phyloP scores from a whole-genome alignment of 116 monocot genomes.

The Papilionanthe hybrid region DNA sequence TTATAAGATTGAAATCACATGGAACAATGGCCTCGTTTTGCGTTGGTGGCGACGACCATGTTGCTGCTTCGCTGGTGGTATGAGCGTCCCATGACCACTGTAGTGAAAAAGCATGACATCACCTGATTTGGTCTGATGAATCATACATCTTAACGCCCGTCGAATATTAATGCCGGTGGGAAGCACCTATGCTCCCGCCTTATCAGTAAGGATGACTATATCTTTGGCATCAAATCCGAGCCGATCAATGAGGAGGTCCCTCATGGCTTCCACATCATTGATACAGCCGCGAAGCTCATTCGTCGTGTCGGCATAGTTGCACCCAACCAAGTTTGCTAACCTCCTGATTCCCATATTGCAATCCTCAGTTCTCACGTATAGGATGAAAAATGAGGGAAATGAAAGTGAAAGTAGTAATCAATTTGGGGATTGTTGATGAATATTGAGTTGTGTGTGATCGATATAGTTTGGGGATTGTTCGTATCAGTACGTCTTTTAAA shows the following conservation, averaged over 20 bases:
- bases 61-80: slow-evolving; percentile 27
- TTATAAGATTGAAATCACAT: slow-evolving; percentile 76
- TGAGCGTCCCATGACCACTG: slow-evolving; percentile 73
- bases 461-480: not conserved
- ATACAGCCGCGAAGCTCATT: slow-evolving; percentile 75
- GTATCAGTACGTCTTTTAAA: not conserved
- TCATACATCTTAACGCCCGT: slow-evolving; percentile 31
- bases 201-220: slow-evolving; percentile 58
- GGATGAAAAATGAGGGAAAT: too few species aligned
- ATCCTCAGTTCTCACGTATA: too few species aligned
- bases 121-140: slow-evolving; percentile 35
- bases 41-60: slow-evolving; percentile 4
- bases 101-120: slow-evolving; percentile 84
- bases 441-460: not conserved
- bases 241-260: slow-evolving; percentile 28
- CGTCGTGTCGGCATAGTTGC: slow-evolving; percentile 62
- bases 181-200: slow-evolving; percentile 17
- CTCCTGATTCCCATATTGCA: slow-evolving; percentile 25
- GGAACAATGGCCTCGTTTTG: slow-evolving; percentile 81
- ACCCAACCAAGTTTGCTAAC: slow-evolving; percentile 65
- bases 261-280: slow-evolving; percentile 72
- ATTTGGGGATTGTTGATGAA: not conserved
- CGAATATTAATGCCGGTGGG: slow-evolving; percentile 68
- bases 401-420: not conserved
- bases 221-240: slow-evolving; percentile 48